Base-by-base conservation (phyloP, 164 flowering plant species). In the Vitis rupestris region DNA sequence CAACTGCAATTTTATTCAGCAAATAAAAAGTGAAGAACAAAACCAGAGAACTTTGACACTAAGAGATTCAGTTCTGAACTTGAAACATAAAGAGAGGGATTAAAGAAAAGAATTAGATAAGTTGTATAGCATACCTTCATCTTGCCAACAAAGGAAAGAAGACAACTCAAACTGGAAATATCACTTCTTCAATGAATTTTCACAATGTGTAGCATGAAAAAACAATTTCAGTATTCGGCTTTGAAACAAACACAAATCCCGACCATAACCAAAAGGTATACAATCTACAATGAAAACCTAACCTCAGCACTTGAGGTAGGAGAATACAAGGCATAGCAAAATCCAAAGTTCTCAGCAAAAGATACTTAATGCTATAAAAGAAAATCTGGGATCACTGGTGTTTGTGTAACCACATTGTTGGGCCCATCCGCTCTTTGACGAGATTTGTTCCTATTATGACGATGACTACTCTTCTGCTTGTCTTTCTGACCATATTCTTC, bases 341-440 rank as follows among this genome's bases (percentile, higher is more conserved):
- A 52, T 60, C 58, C 51, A 23, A 37, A 61, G 11, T 59, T 60
- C 52, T 52, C n/a, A 44, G 56, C 37, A 49, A 47, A 49, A 63
- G 16, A 50, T 1, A 47, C 53, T 53, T 47, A 74, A 55, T 69
- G 74, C 81, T 83, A 94, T 73, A 94, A 78, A 68, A 92, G 97
- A 71, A 89, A 88, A 85, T 94, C 98, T 15, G 92, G 98, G 54
- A 94, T 83, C 2, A 81, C 92, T 50, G 83, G 76, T 19, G 90
- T 59, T 70, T 87, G 86, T 63, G 84, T 71, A 73, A 66, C 83
- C 52, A 83, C 82, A 69, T 62, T 70, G 23, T 65, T 10, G 50
- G 83, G 71, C 23, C 66, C 75, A 51, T 87, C 90, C 61, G 88
- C 83, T 74, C 78, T 79, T 69, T 83, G 90, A 44, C 73, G 82